Evolutionary conservation across 1,139 yeast genomes (phyloP).

Genomic region (Geotrichum carabidarum): DNA sequence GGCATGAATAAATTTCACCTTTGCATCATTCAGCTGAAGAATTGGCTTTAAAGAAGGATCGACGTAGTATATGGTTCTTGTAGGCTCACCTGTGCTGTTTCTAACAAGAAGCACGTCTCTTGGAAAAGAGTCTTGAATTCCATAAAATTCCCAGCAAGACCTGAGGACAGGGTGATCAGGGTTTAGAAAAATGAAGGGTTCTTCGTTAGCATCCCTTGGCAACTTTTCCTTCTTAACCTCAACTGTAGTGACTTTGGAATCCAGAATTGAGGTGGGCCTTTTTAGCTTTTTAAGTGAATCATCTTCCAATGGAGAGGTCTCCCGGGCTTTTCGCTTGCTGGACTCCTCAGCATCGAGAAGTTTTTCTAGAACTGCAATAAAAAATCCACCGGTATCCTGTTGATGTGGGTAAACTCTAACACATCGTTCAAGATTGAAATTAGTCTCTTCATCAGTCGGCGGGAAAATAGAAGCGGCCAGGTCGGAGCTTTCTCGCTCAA

Average conservation of each 20-base stretch:
- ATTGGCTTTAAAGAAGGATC: slow-evolving; percentile 68
- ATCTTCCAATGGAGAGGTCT: slow-evolving; percentile 33
- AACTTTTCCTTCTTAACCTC: slow-evolving; percentile 55
- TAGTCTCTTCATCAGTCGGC: slow-evolving; percentile 66
- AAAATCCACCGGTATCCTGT: slow-evolving; percentile 97
- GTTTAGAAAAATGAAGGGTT: slow-evolving; percentile 78
- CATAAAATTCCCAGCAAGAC: slow-evolving; percentile 84
- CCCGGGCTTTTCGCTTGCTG: slow-evolving; percentile 30
- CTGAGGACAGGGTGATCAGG: slow-evolving; percentile 60
- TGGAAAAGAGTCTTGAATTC: slow-evolving; percentile 58
- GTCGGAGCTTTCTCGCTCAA: slow-evolving; percentile 42
- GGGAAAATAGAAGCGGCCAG: slow-evolving; percentile 66
- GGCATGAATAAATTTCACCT: slow-evolving; percentile 81
- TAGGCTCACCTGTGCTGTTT: slow-evolving; percentile 92
- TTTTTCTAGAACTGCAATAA: slow-evolving; percentile 88
- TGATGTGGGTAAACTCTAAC: slow-evolving; percentile 95
- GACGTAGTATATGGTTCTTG: slow-evolving; percentile 84
- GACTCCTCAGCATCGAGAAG: slow-evolving; percentile 33
- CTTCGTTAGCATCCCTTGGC: slow-evolving; percentile 88
- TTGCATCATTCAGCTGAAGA: slow-evolving; percentile 63
- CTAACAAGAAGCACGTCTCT: slow-evolving; percentile 70
- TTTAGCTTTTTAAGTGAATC: slow-evolving; percentile 32
- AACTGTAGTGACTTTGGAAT: slow-evolving; percentile 18
- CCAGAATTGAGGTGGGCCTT: slow-evolving; percentile 24
- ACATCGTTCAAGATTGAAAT: slow-evolving; percentile 67